phyloP scores from a whole-genome alignment of 2,329 filamentous ascomycete species.

The Exophiala calicioides region DNA sequence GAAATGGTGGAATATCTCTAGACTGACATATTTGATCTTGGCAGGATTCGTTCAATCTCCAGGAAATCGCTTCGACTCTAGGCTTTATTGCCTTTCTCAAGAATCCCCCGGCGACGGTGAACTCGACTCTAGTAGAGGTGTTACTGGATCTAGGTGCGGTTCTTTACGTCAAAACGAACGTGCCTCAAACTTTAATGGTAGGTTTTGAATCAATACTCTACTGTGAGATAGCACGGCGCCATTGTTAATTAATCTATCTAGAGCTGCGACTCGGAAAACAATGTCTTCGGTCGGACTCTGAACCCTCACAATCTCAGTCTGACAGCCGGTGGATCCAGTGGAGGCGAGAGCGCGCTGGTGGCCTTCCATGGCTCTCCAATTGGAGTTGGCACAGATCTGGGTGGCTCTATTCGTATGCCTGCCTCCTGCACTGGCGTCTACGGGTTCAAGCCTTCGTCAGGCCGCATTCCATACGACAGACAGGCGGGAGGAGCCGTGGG shows the following conservation, averaged over 20 bases:
- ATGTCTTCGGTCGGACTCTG: constrained; percentile 59
- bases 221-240: not conserved
- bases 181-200: too few species aligned
- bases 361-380: constrained; percentile 59
- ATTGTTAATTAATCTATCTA: not conserved
- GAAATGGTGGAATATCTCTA: too few species aligned
- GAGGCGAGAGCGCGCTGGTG: constrained; percentile 63
- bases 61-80: not conserved
- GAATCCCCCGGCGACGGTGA: too few species aligned
- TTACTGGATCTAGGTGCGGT: too few species aligned
- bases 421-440: constrained; percentile 54
- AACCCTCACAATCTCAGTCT: constrained; percentile 63
- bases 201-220: too few species aligned
- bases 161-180: too few species aligned
- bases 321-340: constrained; percentile 64
- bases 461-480: constrained; percentile 51
- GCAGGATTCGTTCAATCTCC: not conserved
- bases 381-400: constrained; percentile 63
- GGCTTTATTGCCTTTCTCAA: too few species aligned
- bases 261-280: constrained; percentile 55
- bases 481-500: constrained; percentile 41
- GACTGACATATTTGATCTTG: too few species aligned
- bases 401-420: constrained; percentile 45
- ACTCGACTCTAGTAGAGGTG: too few species aligned
- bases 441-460: constrained; percentile 54